phyloP scores from a whole-genome alignment of 2,329 filamentous ascomycete genomes.

The Verticillium nonalfalfae region DNA sequence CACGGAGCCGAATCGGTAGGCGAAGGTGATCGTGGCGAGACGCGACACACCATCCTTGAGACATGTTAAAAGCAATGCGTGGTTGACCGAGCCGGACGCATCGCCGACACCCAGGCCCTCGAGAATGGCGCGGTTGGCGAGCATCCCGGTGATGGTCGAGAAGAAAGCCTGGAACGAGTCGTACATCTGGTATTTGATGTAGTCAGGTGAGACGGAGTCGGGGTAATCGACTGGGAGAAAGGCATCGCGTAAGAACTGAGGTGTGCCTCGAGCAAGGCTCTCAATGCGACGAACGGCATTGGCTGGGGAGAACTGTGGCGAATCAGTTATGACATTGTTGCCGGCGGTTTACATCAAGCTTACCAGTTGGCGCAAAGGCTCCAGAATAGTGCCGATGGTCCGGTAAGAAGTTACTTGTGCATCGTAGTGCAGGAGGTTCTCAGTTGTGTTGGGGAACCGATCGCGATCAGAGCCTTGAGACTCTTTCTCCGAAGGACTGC shows the following conservation, averaged over 20 bases:
- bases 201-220: slow-evolving; percentile 78
- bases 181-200: slow-evolving; percentile 63
- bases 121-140: slow-evolving; percentile 78
- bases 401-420: too few relatives aligned
- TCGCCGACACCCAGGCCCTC: slow-evolving; percentile 79
- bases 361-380: too few relatives aligned
- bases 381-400: too few relatives aligned
- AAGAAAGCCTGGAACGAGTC: slow-evolving; percentile 83
- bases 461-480: too few relatives aligned
- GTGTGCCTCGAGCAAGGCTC: not conserved
- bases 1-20: slow-evolving; percentile 71
- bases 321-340: not conserved
- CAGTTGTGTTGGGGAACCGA: too few relatives aligned
- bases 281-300: not conserved
- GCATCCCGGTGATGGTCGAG: slow-evolving; percentile 70
- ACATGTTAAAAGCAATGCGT: slow-evolving; percentile 75
- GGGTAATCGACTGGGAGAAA: slow-evolving; percentile 88
- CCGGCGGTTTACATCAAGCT: too few relatives aligned
- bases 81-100: slow-evolving; percentile 69
- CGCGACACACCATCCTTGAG: slow-evolving; percentile 76
- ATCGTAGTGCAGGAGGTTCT: too few relatives aligned
- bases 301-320: not conserved
- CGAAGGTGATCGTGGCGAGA: slow-evolving; percentile 80
- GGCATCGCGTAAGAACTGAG: slow-evolving; percentile 38
- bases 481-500: too few relatives aligned